Evolutionary conservation across 805 yeast genomes (phyloP).

Genomic region (Zygotorulaspora chibaensis): DNA sequence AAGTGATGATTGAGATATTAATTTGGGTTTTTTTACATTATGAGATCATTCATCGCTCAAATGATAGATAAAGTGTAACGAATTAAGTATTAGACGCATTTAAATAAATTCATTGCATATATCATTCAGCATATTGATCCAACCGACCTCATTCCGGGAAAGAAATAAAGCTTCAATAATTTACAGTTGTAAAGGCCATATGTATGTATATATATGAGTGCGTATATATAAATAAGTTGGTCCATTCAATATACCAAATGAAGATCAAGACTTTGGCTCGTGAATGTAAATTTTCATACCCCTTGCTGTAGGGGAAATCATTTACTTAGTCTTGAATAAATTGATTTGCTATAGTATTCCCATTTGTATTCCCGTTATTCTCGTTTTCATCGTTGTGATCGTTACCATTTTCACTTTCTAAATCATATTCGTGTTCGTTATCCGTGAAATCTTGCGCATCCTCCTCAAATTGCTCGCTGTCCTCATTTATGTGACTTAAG

Average conservation of each 20-base stretch:
- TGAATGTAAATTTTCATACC: background rate
- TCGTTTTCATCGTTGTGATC: constrained; percentile 3
- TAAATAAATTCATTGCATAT: background rate
- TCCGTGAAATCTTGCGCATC: constrained; percentile 4
- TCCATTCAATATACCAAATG: background rate
- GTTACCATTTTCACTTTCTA: constrained; percentile 2
- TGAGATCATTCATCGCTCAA: background rate
- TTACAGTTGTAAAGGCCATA: background rate
- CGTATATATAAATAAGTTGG: no score
- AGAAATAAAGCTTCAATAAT: background rate
- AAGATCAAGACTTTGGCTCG: background rate
- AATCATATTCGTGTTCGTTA: constrained; percentile 6
- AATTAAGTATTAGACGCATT: background rate
- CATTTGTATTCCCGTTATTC: constrained; percentile 7
- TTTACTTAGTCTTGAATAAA: constrained; percentile 11
- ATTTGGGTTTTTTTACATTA: background rate
- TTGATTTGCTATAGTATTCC: constrained; percentile 16
- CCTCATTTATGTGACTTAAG: background rate
- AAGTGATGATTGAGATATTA: no score
- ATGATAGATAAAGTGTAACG: background rate
- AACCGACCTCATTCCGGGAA: background rate
- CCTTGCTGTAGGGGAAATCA: constrained; percentile 3
- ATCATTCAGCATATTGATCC: no score
- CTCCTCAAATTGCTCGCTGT: background rate
- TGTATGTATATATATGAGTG: background rate